phyloP scores from a whole-genome alignment of 495 filamentous ascomycete species.

The Delitschia confertaspora region DNA sequence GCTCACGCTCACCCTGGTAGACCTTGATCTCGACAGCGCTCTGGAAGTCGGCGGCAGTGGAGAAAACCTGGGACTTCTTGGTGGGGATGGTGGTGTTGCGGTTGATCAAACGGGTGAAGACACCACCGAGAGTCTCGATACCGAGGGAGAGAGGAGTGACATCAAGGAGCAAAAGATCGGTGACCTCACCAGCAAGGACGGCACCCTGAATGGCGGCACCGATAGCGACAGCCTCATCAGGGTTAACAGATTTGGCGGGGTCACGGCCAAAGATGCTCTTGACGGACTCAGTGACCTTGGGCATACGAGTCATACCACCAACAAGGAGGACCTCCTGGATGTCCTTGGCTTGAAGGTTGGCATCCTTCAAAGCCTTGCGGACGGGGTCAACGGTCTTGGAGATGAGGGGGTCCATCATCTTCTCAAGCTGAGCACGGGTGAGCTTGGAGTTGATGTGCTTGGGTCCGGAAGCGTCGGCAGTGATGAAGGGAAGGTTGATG shows the following conservation, averaged over 20 bases:
- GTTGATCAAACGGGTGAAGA: constrained; percentile 99
- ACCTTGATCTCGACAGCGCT: constrained; percentile 99
- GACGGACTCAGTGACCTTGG: constrained; percentile 95
- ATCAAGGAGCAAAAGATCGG: constrained; percentile 90
- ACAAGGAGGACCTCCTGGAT: constrained; percentile 99
- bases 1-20: constrained; percentile 99
- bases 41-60: constrained; percentile 98
- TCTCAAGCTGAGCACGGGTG: constrained; percentile 85
- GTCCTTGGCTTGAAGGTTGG: constrained; percentile 84
- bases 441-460: constrained; percentile 98
- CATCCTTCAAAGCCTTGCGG: constrained; percentile 96
- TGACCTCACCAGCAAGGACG: constrained; percentile 93
- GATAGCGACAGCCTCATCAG: constrained; percentile 97
- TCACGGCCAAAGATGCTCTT: constrained; percentile 97
- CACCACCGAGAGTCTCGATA: constrained; percentile 98
- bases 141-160: constrained; percentile 96
- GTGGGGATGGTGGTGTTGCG: constrained; percentile 99
- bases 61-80: constrained; percentile 99
- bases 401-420: constrained; percentile 86
- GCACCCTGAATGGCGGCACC: constrained; percentile 97
- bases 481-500: constrained; percentile 98
- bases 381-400: constrained; percentile 80
- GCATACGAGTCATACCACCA: constrained; percentile 99
- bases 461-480: constrained; percentile 84
- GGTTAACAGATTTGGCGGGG: constrained; percentile 97